phyloP scores from a whole-genome alignment of 805 yeast genomes.

The Nematodospora valgi region DNA sequence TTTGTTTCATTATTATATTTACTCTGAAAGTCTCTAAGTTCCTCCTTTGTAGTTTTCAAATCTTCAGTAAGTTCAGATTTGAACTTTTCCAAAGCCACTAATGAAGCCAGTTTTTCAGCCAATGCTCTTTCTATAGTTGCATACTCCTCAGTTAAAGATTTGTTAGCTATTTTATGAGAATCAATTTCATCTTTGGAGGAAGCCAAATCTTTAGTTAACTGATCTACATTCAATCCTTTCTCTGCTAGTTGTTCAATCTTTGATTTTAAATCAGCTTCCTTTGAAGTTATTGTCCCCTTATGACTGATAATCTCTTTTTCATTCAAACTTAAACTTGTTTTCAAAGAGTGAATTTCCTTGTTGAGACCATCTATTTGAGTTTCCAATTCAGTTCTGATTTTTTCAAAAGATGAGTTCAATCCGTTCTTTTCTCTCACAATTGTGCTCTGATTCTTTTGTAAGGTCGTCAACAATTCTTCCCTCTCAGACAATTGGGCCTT shows the following conservation, averaged over 20 bases:
- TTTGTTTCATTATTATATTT: constrained; percentile 1
- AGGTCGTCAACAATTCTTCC: background rate
- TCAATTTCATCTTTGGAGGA: background rate
- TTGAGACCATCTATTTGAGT: background rate
- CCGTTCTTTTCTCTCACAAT: too few species aligned
- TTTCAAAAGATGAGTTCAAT: background rate
- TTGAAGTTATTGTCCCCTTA: too few species aligned
- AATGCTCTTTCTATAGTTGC: constrained; percentile 6
- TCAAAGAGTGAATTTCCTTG: too few species aligned
- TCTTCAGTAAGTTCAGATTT: background rate
- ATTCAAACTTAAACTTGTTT: too few species aligned
- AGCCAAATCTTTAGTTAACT: background rate
- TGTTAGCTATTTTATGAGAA: background rate
- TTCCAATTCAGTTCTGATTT: constrained; percentile 4
- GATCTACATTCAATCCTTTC: background rate
- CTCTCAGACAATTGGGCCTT: background rate
- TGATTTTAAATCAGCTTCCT: background rate
- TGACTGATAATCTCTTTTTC: too few species aligned
- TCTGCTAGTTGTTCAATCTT: background rate
- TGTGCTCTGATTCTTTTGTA: constrained; percentile 1
- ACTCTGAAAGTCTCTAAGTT: constrained; percentile 1
- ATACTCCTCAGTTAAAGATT: constrained; percentile 1
- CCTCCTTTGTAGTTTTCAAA: background rate
- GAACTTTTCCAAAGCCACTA: constrained; percentile 11
- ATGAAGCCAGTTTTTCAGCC: constrained; percentile 6